These are phyloP conservation scores for Calocybe cyanea DNA, from an alignment of 768 basidiomycete genomes.

Conservation along the genomic window DNA sequence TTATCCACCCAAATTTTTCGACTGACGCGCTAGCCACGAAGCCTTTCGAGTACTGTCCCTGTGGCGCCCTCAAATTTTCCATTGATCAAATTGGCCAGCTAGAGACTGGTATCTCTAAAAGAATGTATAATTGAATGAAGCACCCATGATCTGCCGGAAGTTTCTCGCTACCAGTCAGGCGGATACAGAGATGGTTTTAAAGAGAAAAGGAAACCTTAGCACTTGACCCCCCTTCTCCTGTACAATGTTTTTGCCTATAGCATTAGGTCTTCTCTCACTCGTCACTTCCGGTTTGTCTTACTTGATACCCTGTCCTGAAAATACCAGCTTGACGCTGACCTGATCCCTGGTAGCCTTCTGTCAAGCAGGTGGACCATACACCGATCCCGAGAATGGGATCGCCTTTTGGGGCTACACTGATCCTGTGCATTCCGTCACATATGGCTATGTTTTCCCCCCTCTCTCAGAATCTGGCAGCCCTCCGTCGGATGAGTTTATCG, in stretches of 20 bases:
- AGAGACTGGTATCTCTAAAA: no score
- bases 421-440: slow-evolving; percentile 36
- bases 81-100: neutral
- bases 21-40: neutral
- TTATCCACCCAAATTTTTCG: slow-evolving; percentile 1
- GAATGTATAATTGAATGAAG: neutral
- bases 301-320: neutral
- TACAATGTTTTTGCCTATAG: slow-evolving; percentile 15
- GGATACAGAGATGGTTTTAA: slow-evolving; percentile 1
- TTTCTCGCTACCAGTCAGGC: slow-evolving; percentile 11
- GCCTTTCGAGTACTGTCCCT: slow-evolving; percentile 10
- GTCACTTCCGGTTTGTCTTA: slow-evolving; percentile 24
- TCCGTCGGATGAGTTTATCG: slow-evolving; percentile 54
- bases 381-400: slow-evolving; percentile 53
- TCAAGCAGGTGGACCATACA: slow-evolving; percentile 38
- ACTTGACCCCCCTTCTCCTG: neutral
- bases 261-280: slow-evolving; percentile 25
- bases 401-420: slow-evolving; percentile 45
- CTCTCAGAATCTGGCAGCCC: slow-evolving; percentile 18
- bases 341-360: slow-evolving; percentile 29
- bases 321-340: neutral
- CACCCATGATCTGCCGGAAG: slow-evolving; percentile 4
- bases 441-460: slow-evolving; percentile 53
- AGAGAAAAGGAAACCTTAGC: neutral
- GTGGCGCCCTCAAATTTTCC: neutral